phyloP scores from a whole-genome alignment of 1,139 yeast genomes.

The Diutina mesorugosa region DNA sequence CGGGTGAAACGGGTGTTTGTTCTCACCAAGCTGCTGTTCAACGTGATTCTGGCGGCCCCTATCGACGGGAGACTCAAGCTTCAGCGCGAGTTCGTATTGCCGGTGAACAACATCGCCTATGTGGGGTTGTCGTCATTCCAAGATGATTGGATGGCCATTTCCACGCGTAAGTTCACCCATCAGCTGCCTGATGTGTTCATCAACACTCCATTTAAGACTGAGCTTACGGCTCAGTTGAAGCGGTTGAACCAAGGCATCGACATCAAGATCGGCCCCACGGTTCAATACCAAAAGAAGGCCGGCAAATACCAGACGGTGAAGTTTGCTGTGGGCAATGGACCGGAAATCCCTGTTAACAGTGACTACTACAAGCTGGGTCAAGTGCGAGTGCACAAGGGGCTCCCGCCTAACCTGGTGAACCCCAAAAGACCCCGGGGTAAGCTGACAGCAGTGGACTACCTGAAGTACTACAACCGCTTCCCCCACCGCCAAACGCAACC shows the following conservation, averaged over 20 bases:
- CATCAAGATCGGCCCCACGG: constrained; percentile 58
- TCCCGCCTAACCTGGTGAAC: constrained; percentile 57
- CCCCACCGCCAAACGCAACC: constrained; percentile 4
- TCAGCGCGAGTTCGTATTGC: constrained; percentile 50
- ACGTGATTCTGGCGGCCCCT: constrained; percentile 59
- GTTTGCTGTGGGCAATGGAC: constrained; percentile 41
- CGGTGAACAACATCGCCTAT: constrained; percentile 46
- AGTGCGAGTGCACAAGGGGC: constrained; percentile 71
- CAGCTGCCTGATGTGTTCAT: constrained; percentile 68
- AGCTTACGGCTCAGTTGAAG: constrained; percentile 66
- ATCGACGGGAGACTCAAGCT: constrained; percentile 63
- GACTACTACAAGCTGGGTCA: constrained; percentile 85
- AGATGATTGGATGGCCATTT: constrained; percentile 89
- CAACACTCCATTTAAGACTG: constrained; percentile 81
- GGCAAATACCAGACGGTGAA: constrained; percentile 71
- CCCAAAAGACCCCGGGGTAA: constrained; percentile 55
- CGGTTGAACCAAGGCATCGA: constrained; percentile 44
- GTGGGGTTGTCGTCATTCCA: constrained; percentile 64
- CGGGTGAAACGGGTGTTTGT: constrained; percentile 64
- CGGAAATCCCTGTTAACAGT: constrained; percentile 27
- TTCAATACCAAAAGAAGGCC: constrained; percentile 83
- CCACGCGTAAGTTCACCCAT: constrained; percentile 36
- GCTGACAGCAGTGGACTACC: constrained; percentile 27
- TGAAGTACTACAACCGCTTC: constrained; percentile 26
- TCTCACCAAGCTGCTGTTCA: constrained; percentile 48